These are phyloP conservation scores for Microthlaspi erraticum DNA, from an alignment of 345 rosid species.

Conservation along the genomic window DNA sequence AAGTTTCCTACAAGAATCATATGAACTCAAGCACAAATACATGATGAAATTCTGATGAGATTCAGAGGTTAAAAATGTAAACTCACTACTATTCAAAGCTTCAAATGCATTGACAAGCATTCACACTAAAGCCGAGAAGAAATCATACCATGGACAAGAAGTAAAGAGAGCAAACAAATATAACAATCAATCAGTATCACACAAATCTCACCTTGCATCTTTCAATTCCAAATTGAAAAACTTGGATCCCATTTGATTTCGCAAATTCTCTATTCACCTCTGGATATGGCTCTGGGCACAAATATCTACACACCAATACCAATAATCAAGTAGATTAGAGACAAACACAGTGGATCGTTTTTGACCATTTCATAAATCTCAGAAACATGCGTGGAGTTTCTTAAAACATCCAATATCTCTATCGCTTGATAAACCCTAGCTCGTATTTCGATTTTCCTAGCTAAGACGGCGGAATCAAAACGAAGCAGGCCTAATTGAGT, in stretches of 20 bases:
- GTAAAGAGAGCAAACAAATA: background rate
- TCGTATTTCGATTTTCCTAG: background rate
- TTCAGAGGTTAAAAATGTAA: background rate
- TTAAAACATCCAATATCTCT: background rate
- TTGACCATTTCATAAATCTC: background rate
- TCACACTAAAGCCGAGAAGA: background rate
- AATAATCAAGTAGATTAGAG: background rate
- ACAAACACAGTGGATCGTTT: background rate
- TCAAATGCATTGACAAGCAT: slow-evolving; percentile 4
- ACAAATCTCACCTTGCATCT: slow-evolving; percentile 60
- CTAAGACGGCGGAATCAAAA: background rate
- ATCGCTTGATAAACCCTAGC: slow-evolving; percentile 15
- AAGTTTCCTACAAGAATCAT: background rate
- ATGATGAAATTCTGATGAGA: background rate
- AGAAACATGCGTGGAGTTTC: background rate
- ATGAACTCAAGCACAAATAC: background rate
- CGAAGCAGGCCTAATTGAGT: background rate
- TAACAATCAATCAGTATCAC: background rate
- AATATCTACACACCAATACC: slow-evolving; percentile 53
- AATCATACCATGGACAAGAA: background rate
- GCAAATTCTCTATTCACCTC: slow-evolving; percentile 61
- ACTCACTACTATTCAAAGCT: slow-evolving; percentile 14
- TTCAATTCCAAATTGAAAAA: slow-evolving; percentile 82
- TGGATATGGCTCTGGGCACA: slow-evolving; percentile 77
- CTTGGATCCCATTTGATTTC: slow-evolving; percentile 57